A percentile compares a stretch with the other conserved stretches of the same genome.
Conservation (phyloP, 768 basidiomycete genomes). For the Mycena polygramma region DNA sequence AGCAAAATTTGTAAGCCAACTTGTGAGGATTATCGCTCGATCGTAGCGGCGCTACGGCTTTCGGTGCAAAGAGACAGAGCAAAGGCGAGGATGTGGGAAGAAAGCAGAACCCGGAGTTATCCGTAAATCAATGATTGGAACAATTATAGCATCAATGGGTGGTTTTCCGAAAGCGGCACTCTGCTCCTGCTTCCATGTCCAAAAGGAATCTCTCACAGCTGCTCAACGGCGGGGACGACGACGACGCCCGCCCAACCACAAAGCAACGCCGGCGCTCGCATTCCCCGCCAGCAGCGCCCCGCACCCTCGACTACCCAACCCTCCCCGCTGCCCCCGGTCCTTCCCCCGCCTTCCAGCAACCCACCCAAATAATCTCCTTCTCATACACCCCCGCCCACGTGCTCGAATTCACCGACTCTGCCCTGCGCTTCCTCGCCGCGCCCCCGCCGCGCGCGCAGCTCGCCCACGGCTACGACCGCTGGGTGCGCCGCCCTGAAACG, state of each 20-base stretch:
- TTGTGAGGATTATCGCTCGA: too few relatives aligned
- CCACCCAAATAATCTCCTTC: constrained; percentile 76
- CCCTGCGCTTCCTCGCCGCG: constrained; percentile 77
- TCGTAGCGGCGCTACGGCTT: too few relatives aligned
- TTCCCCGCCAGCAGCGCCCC: not conserved
- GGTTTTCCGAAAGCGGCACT: not conserved
- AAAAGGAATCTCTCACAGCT: constrained; percentile 20
- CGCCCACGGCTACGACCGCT: constrained; percentile 78
- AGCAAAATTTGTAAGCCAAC: too few relatives aligned
- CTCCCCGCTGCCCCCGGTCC: constrained; percentile 4
- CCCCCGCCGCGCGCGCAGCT: constrained; percentile 79
- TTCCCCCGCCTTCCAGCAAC: constrained; percentile 72
- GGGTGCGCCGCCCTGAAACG: constrained; percentile 76
- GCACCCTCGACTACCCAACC: constrained; percentile 23
- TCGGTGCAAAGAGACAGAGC: too few relatives aligned
- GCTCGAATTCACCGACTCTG: constrained; percentile 76
- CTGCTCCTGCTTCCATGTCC: constrained; percentile 24
- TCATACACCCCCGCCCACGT: constrained; percentile 72
- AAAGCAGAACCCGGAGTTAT: too few relatives aligned
- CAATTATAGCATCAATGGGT: not conserved
- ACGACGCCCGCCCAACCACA: constrained; percentile 41
- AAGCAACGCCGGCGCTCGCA: constrained; percentile 27
- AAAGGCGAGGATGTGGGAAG: too few relatives aligned
- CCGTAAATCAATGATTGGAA: not conserved
- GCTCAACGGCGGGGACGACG: constrained; percentile 38